Conservation (phyloP, 257 asterid species). For the Perilla frutescens region DNA sequence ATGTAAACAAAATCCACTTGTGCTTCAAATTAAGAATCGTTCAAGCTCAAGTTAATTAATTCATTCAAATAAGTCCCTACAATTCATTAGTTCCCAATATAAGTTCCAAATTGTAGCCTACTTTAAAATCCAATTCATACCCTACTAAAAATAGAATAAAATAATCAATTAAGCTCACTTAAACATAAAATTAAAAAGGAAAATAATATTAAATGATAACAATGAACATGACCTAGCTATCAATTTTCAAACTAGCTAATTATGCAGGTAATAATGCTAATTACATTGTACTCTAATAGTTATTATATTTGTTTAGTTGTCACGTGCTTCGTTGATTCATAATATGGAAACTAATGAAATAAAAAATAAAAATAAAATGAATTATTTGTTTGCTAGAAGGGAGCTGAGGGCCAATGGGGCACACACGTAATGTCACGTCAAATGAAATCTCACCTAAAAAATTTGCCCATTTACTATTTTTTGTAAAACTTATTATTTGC, state of each 20-base stretch:
- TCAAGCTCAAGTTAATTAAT: too few species aligned
- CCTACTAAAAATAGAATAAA: neutral
- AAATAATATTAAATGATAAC: neutral
- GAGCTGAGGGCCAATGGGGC: neutral
- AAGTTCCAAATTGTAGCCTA: neutral
- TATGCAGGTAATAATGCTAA: constrained; percentile 13
- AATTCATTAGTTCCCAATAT: too few species aligned
- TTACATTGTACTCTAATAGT: neutral
- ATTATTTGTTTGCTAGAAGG: neutral
- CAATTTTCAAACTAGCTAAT: neutral
- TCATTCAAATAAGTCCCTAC: neutral
- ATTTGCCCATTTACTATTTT: neutral
- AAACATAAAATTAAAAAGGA: neutral
- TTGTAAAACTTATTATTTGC: neutral
- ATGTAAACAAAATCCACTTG: too few species aligned
- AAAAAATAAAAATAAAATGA: neutral
- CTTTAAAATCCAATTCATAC: neutral
- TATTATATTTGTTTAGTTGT: constrained; percentile 4
- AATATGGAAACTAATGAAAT: neutral
- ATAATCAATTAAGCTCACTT: neutral
- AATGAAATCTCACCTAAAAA: neutral
- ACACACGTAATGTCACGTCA: neutral
- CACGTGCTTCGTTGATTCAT: constrained; percentile 19
- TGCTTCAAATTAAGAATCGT: too few species aligned
- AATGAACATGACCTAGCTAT: neutral